A percentile compares a stretch with the other conserved stretches of the same genome.
phyloP scores from a whole-genome alignment of 2,329 filamentous ascomycete genomes.

The Pseudonectria buxi region DNA sequence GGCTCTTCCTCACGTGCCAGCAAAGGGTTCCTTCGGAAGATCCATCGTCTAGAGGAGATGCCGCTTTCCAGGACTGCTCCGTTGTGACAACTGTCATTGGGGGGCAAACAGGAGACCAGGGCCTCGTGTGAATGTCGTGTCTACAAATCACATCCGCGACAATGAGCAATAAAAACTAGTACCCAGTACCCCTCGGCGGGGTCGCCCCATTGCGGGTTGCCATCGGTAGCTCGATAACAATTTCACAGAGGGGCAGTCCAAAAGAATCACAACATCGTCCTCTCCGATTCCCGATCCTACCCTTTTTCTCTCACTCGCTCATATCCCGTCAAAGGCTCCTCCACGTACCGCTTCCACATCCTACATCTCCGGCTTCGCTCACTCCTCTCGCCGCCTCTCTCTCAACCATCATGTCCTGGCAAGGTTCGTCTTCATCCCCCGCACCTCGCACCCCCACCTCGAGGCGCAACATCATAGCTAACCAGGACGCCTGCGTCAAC shows the following conservation, averaged over 20 bases:
- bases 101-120: too few species aligned
- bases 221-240: constrained; percentile 6
- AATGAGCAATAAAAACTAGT: too few species aligned
- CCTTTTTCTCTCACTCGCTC: constrained; percentile 9
- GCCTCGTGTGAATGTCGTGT: too few species aligned
- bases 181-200: constrained; percentile 7
- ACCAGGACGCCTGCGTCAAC: constrained; percentile 8
- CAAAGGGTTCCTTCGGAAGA: too few species aligned
- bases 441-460: constrained; percentile 21
- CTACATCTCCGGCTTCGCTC: not conserved
- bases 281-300: constrained; percentile 5
- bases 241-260: constrained; percentile 7
- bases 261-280: constrained; percentile 15
- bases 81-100: too few species aligned
- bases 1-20: too few species aligned
- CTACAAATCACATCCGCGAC: too few species aligned
- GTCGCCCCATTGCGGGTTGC: not conserved
- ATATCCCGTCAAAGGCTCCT: not conserved
- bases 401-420: constrained; percentile 59
- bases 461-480: constrained; percentile 10
- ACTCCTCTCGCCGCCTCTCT: constrained; percentile 2
- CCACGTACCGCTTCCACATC: not conserved
- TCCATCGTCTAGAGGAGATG: too few species aligned
- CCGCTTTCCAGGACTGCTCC: too few species aligned
- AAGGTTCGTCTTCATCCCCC: constrained; percentile 46